phyloP scores from a whole-genome alignment of 2,329 filamentous ascomycete genomes.

The Zarea fungicola region DNA sequence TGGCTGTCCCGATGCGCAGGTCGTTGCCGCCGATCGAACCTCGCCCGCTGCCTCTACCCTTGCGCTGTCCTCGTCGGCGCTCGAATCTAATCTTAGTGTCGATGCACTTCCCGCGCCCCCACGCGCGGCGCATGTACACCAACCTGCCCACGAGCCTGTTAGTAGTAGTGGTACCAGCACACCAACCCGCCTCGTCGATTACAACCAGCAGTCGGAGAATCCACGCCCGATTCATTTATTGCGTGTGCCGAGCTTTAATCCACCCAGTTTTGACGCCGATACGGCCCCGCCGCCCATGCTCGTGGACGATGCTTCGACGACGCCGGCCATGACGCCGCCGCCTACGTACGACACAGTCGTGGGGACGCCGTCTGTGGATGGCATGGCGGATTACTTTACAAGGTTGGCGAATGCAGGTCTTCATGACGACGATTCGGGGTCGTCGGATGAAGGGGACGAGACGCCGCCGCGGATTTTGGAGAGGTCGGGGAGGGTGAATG shows the following conservation, averaged over 20 bases:
- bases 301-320: constrained; percentile 18
- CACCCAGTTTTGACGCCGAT: constrained; percentile 80
- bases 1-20: constrained; percentile 51
- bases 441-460: constrained; percentile 40
- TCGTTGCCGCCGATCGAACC: constrained; percentile 46
- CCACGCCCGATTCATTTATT: constrained; percentile 80
- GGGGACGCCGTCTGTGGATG: constrained; percentile 60
- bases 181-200: constrained; percentile 16
- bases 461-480: constrained; percentile 42
- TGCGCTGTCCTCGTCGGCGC: constrained; percentile 38
- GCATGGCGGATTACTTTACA: constrained; percentile 81
- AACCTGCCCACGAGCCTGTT: constrained; percentile 27
- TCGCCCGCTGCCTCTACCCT: constrained; percentile 61
- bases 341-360: constrained; percentile 80
- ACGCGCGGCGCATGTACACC: constrained; percentile 50
- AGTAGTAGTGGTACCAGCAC: no score
- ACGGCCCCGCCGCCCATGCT: constrained; percentile 32
- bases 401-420: constrained; percentile 68
- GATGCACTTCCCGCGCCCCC: constrained; percentile 43
- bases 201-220: constrained; percentile 24
- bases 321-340: constrained; percentile 64
- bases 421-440: constrained; percentile 35
- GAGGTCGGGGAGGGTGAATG: constrained; percentile 51
- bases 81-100: constrained; percentile 15
- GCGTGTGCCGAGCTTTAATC: constrained; percentile 79